Percentiles rank a stretch among this genome's conserved stretches.
These are phyloP conservation scores for Arthrobotrys musiformis DNA, from an alignment of 2,329 filamentous ascomycete species.

Conservation along the genomic window DNA sequence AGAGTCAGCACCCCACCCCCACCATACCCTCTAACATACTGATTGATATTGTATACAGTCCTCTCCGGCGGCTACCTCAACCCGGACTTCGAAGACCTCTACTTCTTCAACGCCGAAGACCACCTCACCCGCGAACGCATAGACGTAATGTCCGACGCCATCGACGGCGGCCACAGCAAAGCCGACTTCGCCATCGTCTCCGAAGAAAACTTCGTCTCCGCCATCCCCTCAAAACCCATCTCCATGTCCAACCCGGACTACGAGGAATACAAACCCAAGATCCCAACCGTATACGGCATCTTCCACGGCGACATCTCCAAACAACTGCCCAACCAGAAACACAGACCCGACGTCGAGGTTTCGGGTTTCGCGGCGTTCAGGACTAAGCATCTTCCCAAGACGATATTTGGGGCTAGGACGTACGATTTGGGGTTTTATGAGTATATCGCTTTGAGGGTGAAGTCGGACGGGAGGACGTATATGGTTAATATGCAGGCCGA, in stretches of 20 bases:
- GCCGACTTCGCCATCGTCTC: constrained; percentile 75
- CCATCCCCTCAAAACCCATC: constrained; percentile 61
- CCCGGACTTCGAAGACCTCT: constrained; percentile 42
- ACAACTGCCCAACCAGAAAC: constrained; percentile 73
- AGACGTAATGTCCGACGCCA: constrained; percentile 85
- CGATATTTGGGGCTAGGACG: constrained; percentile 83
- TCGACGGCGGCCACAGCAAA: constrained; percentile 86
- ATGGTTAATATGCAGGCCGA: constrained; percentile 97
- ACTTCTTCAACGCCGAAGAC: constrained; percentile 53
- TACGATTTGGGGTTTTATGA: constrained; percentile 92
- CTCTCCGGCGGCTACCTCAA: constrained; percentile 41
- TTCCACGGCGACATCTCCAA: constrained; percentile 92
- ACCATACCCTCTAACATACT: background rate
- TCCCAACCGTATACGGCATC: constrained; percentile 71
- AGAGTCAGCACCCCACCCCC: constrained; percentile 32
- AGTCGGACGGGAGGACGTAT: constrained; percentile 90
- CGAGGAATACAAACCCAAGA: constrained; percentile 36
- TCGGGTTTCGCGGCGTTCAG: constrained; percentile 91
- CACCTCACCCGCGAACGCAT: constrained; percentile 61
- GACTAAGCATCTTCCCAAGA: constrained; percentile 78
- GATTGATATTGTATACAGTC: constrained; percentile 17
- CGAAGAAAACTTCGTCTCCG: constrained; percentile 60
- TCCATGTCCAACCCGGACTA: constrained; percentile 30
- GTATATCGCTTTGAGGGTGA: constrained; percentile 87
- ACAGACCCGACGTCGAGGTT: constrained; percentile 78